Conservation (phyloP, 2,329 filamentous ascomycete species). For the Alternaria metachromatica region DNA sequence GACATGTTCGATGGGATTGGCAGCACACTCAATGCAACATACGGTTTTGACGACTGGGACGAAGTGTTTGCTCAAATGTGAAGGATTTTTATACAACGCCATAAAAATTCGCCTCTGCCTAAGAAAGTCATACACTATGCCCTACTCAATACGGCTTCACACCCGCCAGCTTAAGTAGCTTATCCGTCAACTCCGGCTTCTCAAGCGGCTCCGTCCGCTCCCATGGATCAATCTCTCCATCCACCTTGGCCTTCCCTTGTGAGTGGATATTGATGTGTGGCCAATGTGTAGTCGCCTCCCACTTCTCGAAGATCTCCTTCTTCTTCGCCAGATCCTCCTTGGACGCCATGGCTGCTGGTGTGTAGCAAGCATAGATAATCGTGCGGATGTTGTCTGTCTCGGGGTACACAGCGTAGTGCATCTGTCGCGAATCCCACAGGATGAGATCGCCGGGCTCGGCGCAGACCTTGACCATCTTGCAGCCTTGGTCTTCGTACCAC, state of each 20-base stretch:
- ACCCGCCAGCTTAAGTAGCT: constrained; percentile 23
- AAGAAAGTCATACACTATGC: not conserved
- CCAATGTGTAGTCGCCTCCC: constrained; percentile 26
- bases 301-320: constrained; percentile 16
- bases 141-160: constrained; percentile 13
- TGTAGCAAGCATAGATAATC: constrained; percentile 26
- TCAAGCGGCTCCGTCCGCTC: constrained; percentile 24
- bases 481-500: constrained; percentile 53
- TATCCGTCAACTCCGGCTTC: constrained; percentile 24
- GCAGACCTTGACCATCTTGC: constrained; percentile 50
- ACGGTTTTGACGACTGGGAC: constrained; percentile 5
- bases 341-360: constrained; percentile 18
- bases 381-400: constrained; percentile 18
- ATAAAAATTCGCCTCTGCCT: not conserved
- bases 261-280: constrained; percentile 26
- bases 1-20: constrained; percentile 3
- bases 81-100: not conserved
- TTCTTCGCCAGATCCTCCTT: constrained; percentile 24
- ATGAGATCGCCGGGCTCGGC: constrained; percentile 54
- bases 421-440: constrained; percentile 57
- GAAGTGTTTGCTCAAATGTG: constrained; percentile 6
- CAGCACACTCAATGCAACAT: not conserved
- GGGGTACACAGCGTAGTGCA: constrained; percentile 49
- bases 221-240: constrained; percentile 17
- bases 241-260: constrained; percentile 14